These are phyloP conservation scores for Ustilago nuda DNA, from an alignment of 1,284 basidiomycete genomes.

Conservation along the genomic window DNA sequence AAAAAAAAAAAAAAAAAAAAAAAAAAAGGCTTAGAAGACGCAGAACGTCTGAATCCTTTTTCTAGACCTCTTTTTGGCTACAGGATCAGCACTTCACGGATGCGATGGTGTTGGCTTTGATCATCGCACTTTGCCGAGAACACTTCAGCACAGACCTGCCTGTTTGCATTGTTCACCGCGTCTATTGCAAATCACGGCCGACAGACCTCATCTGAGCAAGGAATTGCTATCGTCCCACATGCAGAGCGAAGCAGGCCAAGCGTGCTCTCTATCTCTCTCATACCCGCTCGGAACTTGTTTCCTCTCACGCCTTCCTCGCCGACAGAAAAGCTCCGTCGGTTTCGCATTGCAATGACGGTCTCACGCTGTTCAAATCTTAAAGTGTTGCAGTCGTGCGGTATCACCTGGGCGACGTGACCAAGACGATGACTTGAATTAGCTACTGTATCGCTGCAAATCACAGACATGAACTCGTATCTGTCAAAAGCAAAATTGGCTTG, in stretches of 20 bases:
- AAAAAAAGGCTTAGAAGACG: slow-evolving; percentile 7
- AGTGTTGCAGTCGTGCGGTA: background rate
- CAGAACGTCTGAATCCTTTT: slow-evolving; percentile 28
- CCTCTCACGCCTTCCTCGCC: slow-evolving; percentile 4
- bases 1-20: background rate
- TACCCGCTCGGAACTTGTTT: slow-evolving; percentile 1
- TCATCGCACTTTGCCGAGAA: too few relatives aligned
- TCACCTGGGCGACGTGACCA: background rate
- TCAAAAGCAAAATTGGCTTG: background rate
- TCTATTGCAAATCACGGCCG: background rate
- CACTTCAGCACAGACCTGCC: too few relatives aligned
- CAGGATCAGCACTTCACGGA: background rate
- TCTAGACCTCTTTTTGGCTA: background rate
- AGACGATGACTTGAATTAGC: background rate
- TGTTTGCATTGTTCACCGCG: background rate
- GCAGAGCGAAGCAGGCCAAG: background rate
- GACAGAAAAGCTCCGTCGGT: too few relatives aligned
- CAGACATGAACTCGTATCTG: background rate
- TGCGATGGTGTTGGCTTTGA: background rate
- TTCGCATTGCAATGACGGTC: background rate
- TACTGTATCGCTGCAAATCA: background rate
- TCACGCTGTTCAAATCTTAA: background rate
- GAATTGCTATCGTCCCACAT: background rate
- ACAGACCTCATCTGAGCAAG: background rate
- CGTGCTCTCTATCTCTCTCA: background rate